Evolutionary conservation across 2,329 filamentous ascomycete genomes (phyloP).

Genomic region (Orbilia ellipsospora): DNA sequence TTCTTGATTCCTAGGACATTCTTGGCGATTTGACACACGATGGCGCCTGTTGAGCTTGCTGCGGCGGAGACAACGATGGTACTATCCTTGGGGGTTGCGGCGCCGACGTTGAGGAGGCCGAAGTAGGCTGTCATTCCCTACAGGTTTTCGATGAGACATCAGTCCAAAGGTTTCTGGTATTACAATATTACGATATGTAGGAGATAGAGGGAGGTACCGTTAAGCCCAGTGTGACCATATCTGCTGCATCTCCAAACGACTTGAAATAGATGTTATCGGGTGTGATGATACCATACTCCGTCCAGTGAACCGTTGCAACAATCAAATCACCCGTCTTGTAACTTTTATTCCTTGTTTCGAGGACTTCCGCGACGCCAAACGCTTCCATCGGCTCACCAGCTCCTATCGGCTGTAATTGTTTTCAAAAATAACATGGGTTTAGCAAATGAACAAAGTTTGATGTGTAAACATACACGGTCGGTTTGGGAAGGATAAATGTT

Average conservation of each 20-base stretch:
- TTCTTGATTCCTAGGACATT: constrained; percentile 65
- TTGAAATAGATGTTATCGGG: constrained; percentile 58
- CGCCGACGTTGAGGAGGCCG: constrained; percentile 63
- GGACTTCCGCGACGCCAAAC: constrained; percentile 24
- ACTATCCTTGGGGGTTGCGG: constrained; percentile 61
- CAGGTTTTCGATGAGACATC: not conserved
- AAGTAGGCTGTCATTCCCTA: constrained; percentile 67
- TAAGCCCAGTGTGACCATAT: constrained; percentile 34
- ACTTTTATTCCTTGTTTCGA: constrained; percentile 27
- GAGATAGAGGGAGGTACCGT: constrained; percentile 15
- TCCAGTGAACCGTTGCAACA: constrained; percentile 61
- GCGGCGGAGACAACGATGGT: constrained; percentile 66
- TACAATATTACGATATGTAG: too few relatives aligned
- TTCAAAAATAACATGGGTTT: too few relatives aligned
- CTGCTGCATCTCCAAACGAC: constrained; percentile 13
- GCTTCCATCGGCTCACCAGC: constrained; percentile 43
- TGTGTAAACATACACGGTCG: too few relatives aligned
- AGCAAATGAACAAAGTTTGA: too few relatives aligned
- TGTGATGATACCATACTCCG: constrained; percentile 63
- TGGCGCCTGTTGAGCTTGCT: constrained; percentile 66
- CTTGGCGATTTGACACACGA: constrained; percentile 69
- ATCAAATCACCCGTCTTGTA: constrained; percentile 62
- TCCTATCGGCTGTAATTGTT: constrained; percentile 26
- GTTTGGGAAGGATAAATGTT: not conserved
- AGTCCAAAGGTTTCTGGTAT: not conserved